Conservation (phyloP, 305 asterid genomes). For the Solanum chacoense region DNA sequence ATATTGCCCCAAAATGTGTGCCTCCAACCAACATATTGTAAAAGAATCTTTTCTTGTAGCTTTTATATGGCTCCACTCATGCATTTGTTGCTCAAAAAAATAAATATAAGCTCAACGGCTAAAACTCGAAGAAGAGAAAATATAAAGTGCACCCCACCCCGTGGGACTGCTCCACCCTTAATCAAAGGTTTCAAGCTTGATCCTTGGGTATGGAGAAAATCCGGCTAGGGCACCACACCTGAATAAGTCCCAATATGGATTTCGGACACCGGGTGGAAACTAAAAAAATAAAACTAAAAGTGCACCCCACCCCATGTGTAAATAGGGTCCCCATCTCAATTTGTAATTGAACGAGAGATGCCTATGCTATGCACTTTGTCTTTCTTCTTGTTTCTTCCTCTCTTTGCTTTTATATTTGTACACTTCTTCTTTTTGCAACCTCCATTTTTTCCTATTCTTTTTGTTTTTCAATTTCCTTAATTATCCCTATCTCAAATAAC, state of each 20-base stretch:
- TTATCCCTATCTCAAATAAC: neutral
- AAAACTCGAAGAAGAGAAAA: neutral
- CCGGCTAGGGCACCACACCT: rapidly evolving
- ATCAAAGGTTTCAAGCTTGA: neutral
- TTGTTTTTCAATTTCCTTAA: neutral
- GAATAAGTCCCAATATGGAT: neutral
- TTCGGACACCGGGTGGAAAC: neutral
- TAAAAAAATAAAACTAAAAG: neutral
- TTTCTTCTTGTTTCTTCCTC: slow-evolving; percentile 40
- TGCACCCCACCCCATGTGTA: slow-evolving; percentile 80
- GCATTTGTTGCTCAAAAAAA: neutral
- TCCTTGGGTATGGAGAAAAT: neutral
- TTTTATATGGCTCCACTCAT: slow-evolving; percentile 53
- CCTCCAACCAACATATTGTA: slow-evolving; percentile 70
- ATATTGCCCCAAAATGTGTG: slow-evolving; percentile 30
- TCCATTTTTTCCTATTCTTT: neutral
- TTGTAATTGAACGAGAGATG: slow-evolving; percentile 9
- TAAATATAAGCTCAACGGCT: neutral
- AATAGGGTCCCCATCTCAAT: slow-evolving; percentile 59
- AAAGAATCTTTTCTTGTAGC: slow-evolving; percentile 35
- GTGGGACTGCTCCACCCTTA: neutral
- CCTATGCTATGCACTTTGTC: slow-evolving; percentile 39
- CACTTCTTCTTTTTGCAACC: neutral
- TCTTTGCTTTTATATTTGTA: slow-evolving; percentile 2
- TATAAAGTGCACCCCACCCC: slow-evolving; percentile 11